Base-by-base conservation (phyloP, 352 stramenopile species). In the Globisporangium recalcitrans region DNA sequence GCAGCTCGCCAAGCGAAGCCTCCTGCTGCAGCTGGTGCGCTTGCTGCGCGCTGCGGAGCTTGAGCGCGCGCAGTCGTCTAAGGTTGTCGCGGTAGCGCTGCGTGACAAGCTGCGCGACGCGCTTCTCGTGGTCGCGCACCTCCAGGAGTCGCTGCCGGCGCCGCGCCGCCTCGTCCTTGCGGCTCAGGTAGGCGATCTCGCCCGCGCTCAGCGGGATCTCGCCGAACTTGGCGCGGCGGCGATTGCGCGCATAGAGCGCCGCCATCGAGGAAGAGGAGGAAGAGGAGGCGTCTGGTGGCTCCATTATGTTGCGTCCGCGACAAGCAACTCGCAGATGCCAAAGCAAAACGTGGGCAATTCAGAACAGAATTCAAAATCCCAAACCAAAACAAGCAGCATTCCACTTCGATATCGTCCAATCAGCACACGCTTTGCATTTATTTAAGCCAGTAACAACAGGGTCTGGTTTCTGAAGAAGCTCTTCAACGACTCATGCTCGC, bases 1-100 rank as follows among this genome's bases (percentile, higher is more conserved):
- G 67, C 38, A 92, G 52, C 9, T 78, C 66, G 1, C 69, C 75
- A 52, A 90, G 70, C 56, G 81, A 24, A 10, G 60, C 60, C n/a
- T 77, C 67, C 26, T 85, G 77, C 21, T 78, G 58, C 2, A 51
- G n/a, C 27, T 34, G 66, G 16, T 78, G 64, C 22, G 74, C 58
- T 1, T 60, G 68, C 14, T 77, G 70, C 4, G 59, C 60, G n/a
- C 56, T 40, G 14, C 63, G 60, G 22, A 72, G 67, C 57, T 82
- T 79, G 14, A 63, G 48, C 22, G 62, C 42, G 56, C 83, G 83
- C 60, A 93, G 61, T 22, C 67, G 65, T 2, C 69, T 70, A 52
- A 91, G 60, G 62, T 91, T 90, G 11, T 84, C 70, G 42, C 80
- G 80, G 62, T 92, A 92, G 5, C 81, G 77, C 61, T 77, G 69